These are phyloP conservation scores for Erysiphe neolycopersici DNA, from an alignment of 2,329 filamentous ascomycete genomes.

Conservation along the genomic window DNA sequence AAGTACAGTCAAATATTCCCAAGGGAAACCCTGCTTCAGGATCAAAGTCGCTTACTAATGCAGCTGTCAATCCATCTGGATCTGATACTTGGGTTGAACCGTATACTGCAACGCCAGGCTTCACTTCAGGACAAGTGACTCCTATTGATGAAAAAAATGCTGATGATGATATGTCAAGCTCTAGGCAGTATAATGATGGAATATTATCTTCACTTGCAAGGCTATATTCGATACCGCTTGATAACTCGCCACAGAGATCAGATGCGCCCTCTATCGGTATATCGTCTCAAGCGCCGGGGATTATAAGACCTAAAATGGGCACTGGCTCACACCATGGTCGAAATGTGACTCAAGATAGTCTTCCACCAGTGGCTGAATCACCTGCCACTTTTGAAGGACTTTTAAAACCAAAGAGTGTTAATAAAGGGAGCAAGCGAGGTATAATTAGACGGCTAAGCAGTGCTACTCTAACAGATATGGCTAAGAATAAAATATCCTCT, in stretches of 20 bases:
- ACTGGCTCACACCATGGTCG: conserved; percentile 16
- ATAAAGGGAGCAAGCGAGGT: conserved; percentile 6
- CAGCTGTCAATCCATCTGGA: conserved; percentile 1
- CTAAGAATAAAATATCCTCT: conserved; percentile 5
- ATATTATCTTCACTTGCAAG: conserved; percentile 48
- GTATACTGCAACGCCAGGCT: conserved; percentile 4
- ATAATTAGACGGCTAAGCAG: conserved; percentile 10
- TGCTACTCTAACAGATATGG: conserved; percentile 7
- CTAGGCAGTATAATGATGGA: conserved; percentile 42
- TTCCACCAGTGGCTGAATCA: conserved; percentile 26
- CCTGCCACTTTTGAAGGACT: conserved; percentile 25
- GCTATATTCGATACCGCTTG: conserved; percentile 28
- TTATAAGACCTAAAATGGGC: conserved; percentile 7
- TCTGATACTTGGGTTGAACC: conserved; percentile 4
- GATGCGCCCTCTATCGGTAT: conserved; percentile 9
- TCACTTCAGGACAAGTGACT: conserved; percentile 20
- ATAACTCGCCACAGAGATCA: conserved; percentile 9
- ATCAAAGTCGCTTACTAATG: no score
- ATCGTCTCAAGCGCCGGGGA: conserved; percentile 11
- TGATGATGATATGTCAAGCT: conserved; percentile 37
- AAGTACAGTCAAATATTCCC: neutral
- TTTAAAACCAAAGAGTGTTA: conserved; percentile 17
- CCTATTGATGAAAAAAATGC: conserved; percentile 18
- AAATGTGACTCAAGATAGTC: conserved; percentile 19
- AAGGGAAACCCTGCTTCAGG: no score